Conservation (phyloP, 768 basidiomycete species). For the Polyporus arcularius region DNA sequence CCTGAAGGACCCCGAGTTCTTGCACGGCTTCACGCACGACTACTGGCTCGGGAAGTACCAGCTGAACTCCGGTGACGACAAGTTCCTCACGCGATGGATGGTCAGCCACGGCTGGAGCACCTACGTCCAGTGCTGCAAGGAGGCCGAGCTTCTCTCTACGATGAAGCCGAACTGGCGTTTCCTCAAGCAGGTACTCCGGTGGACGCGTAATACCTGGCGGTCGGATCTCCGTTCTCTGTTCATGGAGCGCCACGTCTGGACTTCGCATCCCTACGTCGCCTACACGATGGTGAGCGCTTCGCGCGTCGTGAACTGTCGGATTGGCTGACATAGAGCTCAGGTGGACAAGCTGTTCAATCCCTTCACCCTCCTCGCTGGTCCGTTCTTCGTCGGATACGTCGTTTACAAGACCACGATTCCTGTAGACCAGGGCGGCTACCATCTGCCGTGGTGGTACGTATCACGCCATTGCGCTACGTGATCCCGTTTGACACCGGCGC, state of each 20-base stretch:
- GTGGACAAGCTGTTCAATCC: conserved; percentile 87
- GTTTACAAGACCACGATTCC: conserved; percentile 79
- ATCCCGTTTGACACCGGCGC: background rate
- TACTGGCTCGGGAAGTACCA: conserved; percentile 94
- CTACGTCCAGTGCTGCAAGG: conserved; percentile 86
- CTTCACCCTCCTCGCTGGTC: conserved; percentile 83
- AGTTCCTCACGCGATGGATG: conserved; percentile 96
- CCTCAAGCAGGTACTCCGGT: conserved; percentile 88
- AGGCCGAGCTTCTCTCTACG: conserved; percentile 84
- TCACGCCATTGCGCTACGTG: background rate
- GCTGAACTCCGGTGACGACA: conserved; percentile 92
- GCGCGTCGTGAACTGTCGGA: conserved; percentile 1
- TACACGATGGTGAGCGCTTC: conserved; percentile 73
- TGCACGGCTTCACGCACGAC: conserved; percentile 92
- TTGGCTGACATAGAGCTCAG: conserved; percentile 36
- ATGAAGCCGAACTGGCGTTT: conserved; percentile 99
- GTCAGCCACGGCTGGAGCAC: conserved; percentile 94
- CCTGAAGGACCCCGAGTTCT: conserved; percentile 91
- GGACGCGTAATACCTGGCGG: conserved; percentile 95
- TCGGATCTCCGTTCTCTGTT: conserved; percentile 87
- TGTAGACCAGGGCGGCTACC: conserved; percentile 68
- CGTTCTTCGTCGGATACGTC: conserved; percentile 72
- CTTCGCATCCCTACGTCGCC: conserved; percentile 78
- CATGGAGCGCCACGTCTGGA: conserved; percentile 88
- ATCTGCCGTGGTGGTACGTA: conserved; percentile 79